Evolutionary conservation across 2,329 filamentous ascomycete genomes (phyloP).

Genomic region (Penicillium sp.): DNA sequence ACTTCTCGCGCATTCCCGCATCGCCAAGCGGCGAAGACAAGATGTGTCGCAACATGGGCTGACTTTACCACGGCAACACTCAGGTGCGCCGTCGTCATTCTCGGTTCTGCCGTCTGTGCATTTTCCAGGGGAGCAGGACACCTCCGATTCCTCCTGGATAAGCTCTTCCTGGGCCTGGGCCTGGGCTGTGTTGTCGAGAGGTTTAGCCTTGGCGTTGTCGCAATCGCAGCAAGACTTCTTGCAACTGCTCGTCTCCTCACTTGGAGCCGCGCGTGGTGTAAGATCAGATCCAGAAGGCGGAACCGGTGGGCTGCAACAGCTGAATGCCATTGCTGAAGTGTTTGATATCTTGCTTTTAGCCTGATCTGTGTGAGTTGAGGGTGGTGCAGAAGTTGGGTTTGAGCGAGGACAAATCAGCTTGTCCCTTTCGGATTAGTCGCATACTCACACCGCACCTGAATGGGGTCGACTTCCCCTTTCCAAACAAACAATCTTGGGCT

Average conservation of each 20-base stretch:
- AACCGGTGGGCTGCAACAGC: conserved; percentile 6
- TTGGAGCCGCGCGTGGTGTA: conserved; percentile 2
- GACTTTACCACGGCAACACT: conserved; percentile 50
- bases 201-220: background rate
- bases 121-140: conserved; percentile 7
- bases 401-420: too few relatives aligned
- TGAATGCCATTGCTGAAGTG: conserved; percentile 1
- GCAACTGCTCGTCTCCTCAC: conserved; percentile 5
- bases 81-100: conserved; percentile 9
- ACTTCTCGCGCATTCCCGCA: conserved; percentile 44
- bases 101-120: conserved; percentile 3
- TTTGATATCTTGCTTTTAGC: too few relatives aligned
- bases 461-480: background rate
- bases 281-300: conserved; percentile 1
- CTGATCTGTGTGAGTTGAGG: too few relatives aligned
- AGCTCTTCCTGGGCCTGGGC: background rate
- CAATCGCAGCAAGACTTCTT: conserved; percentile 11
- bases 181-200: background rate
- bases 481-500: background rate
- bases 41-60: conserved; percentile 49
- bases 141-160: conserved; percentile 1
- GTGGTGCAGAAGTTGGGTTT: too few relatives aligned
- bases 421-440: too few relatives aligned
- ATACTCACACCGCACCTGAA: too few relatives aligned
- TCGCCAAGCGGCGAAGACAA: conserved; percentile 51